Evolutionary conservation across 495 filamentous ascomycete genomes (phyloP).

Genomic region (Tuber borchii): DNA sequence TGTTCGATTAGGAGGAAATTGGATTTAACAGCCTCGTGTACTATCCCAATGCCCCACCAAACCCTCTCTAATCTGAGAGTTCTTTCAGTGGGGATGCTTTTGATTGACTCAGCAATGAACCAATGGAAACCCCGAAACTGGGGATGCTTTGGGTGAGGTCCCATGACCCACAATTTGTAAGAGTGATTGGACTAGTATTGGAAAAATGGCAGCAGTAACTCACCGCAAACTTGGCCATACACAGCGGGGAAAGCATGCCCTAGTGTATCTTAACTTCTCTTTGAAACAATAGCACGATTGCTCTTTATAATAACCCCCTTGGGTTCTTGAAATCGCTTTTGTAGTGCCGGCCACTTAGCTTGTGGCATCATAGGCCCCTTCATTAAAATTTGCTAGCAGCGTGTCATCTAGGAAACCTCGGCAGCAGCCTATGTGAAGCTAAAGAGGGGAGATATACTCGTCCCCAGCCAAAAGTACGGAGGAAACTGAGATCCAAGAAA

Average conservation of each 20-base stretch:
- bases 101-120: background rate
- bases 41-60: background rate
- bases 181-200: background rate
- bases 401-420: background rate
- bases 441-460: too few species aligned
- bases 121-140: too few species aligned
- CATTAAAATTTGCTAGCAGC: background rate
- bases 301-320: too few species aligned
- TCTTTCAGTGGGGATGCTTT: background rate
- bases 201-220: too few species aligned
- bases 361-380: background rate
- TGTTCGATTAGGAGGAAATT: background rate
- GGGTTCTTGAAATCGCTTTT: background rate
- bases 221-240: background rate
- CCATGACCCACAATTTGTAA: background rate
- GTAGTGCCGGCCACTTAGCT: background rate
- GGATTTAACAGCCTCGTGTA: too few species aligned
- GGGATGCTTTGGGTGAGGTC: background rate
- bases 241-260: too few species aligned
- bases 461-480: too few species aligned
- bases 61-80: background rate
- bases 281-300: too few species aligned
- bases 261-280: too few species aligned
- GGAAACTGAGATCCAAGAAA: too few species aligned
- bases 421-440: background rate